A percentile compares a stretch with the other conserved stretches of the same genome.
Evolutionary conservation across 2,329 filamentous ascomycete genomes (phyloP).

Genomic region (Cladosporium sp.): DNA sequence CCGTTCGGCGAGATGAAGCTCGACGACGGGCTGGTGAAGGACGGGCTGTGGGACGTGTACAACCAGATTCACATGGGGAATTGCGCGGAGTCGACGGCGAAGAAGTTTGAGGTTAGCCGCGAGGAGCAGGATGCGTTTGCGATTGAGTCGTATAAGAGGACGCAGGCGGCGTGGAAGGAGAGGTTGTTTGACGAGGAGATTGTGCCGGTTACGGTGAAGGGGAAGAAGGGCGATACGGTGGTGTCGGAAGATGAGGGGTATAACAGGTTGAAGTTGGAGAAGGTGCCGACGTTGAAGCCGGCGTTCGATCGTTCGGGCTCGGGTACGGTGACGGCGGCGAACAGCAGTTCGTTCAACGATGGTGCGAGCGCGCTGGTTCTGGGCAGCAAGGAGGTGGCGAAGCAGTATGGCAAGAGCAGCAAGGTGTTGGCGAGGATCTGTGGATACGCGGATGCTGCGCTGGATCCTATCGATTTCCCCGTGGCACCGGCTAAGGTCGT

Average conservation of each 20-base stretch:
- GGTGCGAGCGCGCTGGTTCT: constrained; percentile 86
- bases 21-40: constrained; percentile 88
- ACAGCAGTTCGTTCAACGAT: constrained; percentile 90
- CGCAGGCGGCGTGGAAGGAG: constrained; percentile 80
- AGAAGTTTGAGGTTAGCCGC: constrained; percentile 72
- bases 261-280: constrained; percentile 78
- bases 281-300: constrained; percentile 78
- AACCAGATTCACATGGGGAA: constrained; percentile 97
- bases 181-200: constrained; percentile 86
- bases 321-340: constrained; percentile 89
- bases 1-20: constrained; percentile 81
- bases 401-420: constrained; percentile 69
- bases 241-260: constrained; percentile 84
- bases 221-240: constrained; percentile 73
- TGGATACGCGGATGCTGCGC: constrained; percentile 79
- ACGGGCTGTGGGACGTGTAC: constrained; percentile 93
- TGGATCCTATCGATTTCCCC: constrained; percentile 90
- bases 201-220: constrained; percentile 75
- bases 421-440: constrained; percentile 83
- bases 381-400: constrained; percentile 71
- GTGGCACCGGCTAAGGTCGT: constrained; percentile 89
- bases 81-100: constrained; percentile 90
- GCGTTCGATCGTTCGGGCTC: constrained; percentile 82
- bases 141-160: constrained; percentile 79
- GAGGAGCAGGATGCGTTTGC: constrained; percentile 89